Evolutionary conservation across 2,329 filamentous ascomycete species (phyloP).

Genomic region (Penicillium sp.): DNA sequence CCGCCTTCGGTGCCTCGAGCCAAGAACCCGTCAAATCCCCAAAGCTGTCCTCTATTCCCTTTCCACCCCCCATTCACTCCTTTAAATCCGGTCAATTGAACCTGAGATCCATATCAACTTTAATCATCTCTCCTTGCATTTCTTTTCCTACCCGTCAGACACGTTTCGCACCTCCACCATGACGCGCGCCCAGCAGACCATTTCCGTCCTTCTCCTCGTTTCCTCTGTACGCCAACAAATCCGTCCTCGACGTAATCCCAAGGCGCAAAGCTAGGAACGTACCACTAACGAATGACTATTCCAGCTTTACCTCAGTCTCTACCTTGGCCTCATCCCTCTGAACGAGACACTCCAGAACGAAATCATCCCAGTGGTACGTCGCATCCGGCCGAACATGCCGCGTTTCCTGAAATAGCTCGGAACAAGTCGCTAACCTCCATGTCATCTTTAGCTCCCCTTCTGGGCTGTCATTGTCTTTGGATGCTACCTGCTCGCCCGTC

Average conservation of each 20-base stretch:
- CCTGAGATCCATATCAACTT: conserved; percentile 1
- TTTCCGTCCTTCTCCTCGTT: conserved; percentile 82
- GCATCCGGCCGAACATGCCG: not conserved
- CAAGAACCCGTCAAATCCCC: conserved; percentile 9
- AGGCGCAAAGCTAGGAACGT: not conserved
- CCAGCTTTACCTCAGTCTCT: conserved; percentile 88
- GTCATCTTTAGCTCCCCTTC: conserved; percentile 72
- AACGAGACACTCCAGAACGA: conserved; percentile 76
- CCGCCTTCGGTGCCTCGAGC: conserved; percentile 11
- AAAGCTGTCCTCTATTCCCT: conserved; percentile 15
- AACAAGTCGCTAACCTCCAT: not conserved
- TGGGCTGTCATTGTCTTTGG: conserved; percentile 90
- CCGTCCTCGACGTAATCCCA: not conserved
- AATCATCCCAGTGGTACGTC: conserved; percentile 82
- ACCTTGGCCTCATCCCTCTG: conserved; percentile 78
- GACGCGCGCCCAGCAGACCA: conserved; percentile 92
- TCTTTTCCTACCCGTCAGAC: not conserved
- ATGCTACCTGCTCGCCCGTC: conserved; percentile 85
- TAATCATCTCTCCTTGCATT: conserved; percentile 8
- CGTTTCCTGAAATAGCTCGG: not conserved
- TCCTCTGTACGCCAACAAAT: conserved; percentile 67
- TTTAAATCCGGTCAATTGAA: conserved; percentile 16
- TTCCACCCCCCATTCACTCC: conserved; percentile 16
- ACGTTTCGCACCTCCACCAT: conserved; percentile 54
- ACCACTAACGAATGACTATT: not conserved